Conservation (phyloP, 768 basidiomycete genomes). For the Suillus subaureus region DNA sequence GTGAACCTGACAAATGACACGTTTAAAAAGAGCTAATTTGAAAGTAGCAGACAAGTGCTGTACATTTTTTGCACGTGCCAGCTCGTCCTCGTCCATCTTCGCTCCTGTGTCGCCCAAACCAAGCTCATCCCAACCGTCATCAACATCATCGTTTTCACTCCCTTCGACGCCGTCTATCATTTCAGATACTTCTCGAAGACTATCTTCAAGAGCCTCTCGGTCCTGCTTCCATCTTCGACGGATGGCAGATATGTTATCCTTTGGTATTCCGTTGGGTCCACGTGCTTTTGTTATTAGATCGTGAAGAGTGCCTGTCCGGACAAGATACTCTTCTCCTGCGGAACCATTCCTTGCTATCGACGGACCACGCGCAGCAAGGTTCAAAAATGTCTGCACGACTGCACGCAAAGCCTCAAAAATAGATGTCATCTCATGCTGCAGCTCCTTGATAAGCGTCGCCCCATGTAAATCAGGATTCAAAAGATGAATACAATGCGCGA, state of each 20-base stretch:
- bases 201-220: slow-evolving; percentile 62
- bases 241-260: slow-evolving; percentile 60
- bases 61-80: slow-evolving; percentile 64
- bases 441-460: slow-evolving; percentile 46
- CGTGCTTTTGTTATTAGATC: slow-evolving; percentile 57
- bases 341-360: slow-evolving; percentile 23
- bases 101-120: slow-evolving; percentile 44
- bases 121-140: slow-evolving; percentile 67
- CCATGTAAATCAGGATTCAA: slow-evolving; percentile 47
- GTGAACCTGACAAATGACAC: slow-evolving; percentile 47
- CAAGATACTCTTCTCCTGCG: slow-evolving; percentile 51
- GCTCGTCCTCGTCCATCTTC: slow-evolving; percentile 50
- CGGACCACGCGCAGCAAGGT: slow-evolving; percentile 29
- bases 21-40: slow-evolving; percentile 8
- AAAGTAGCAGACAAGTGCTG: slow-evolving; percentile 13
- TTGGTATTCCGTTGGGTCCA: slow-evolving; percentile 49
- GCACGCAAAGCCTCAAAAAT: slow-evolving; percentile 47
- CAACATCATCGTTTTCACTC: slow-evolving; percentile 31
- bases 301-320: slow-evolving; percentile 62
- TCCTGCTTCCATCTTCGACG: slow-evolving; percentile 52
- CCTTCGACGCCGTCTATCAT: slow-evolving; percentile 47
- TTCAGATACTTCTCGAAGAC: slow-evolving; percentile 54
- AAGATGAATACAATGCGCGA: slow-evolving; percentile 52
- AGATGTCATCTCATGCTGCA: slow-evolving; percentile 39
- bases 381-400: slow-evolving; percentile 47